Conservation (phyloP, 2,329 filamentous ascomycete genomes). For the Monilinia fructigena region DNA sequence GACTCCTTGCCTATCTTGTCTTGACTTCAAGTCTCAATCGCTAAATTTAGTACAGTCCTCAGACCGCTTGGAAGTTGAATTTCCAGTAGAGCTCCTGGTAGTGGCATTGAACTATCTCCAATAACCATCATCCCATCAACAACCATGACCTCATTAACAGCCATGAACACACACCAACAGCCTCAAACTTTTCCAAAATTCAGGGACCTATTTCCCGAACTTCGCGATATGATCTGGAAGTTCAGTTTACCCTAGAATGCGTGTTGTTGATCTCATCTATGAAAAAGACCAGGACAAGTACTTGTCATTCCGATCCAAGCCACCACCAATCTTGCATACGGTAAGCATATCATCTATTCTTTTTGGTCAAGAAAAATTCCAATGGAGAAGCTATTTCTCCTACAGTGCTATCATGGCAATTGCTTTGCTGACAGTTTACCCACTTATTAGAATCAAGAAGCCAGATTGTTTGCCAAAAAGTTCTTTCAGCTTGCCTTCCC, state of each 20-base stretch:
- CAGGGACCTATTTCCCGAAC: neutral
- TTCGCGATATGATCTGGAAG: constrained; percentile 6
- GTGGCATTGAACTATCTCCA: neutral
- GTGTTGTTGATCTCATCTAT: constrained; percentile 16
- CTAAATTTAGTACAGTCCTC: neutral
- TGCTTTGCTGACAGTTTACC: neutral
- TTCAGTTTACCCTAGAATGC: neutral
- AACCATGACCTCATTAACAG: neutral
- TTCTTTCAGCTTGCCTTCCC: constrained; percentile 7
- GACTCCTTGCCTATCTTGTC: neutral
- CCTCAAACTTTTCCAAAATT: neutral
- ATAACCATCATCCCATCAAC: neutral
- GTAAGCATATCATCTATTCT: neutral
- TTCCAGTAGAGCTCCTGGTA: neutral
- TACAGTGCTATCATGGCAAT: neutral
- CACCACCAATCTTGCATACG: constrained; percentile 6
- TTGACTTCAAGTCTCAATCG: neutral
- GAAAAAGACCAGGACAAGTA: constrained; percentile 15
- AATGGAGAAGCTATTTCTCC: neutral
- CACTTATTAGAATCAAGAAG: constrained; percentile 1
- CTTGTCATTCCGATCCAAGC: neutral
- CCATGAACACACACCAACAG: neutral
- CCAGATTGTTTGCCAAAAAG: neutral
- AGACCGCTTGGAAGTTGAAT: neutral
- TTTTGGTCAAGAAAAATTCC: no score